phyloP scores from a whole-genome alignment of 2,329 filamentous ascomycete species.

The Leptodontidium sp. region DNA sequence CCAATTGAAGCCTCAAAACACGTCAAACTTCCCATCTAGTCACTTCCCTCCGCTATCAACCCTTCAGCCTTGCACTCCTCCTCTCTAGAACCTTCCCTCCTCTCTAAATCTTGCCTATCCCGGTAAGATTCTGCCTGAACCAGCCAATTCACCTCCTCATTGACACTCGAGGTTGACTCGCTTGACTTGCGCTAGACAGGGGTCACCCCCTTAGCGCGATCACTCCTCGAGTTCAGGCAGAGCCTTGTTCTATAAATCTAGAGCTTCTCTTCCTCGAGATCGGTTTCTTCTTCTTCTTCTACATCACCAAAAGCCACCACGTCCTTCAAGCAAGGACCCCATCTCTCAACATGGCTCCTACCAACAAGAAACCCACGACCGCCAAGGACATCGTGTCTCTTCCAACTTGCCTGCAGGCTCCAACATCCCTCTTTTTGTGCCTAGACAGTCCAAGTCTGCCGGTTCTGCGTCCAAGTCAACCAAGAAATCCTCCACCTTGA shows the following conservation, averaged over 20 bases:
- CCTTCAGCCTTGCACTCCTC: neutral
- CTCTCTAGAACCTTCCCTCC: neutral
- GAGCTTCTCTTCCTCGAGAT: neutral
- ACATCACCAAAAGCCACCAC: neutral
- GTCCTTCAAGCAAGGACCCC: no score
- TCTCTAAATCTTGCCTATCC: neutral
- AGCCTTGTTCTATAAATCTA: neutral
- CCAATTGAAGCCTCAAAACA: neutral
- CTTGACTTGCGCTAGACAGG: neutral
- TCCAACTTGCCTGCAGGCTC: no score
- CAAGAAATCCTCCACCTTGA: neutral
- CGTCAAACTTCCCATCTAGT: neutral
- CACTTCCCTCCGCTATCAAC: no score
- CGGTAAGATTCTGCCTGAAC: neutral
- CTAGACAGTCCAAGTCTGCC: neutral
- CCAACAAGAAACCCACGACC: no score
- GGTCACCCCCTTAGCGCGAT: neutral
- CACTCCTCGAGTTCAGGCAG: neutral
- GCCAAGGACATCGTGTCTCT: no score
- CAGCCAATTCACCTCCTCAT: no score
- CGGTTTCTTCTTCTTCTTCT: neutral
- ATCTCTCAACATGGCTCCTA: neutral
- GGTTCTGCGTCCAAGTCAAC: neutral
- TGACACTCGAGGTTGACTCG: no score
- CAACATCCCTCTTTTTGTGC: no score